phyloP scores from a whole-genome alignment of 768 basidiomycete genomes.

The Guyanaporus albipodus region DNA sequence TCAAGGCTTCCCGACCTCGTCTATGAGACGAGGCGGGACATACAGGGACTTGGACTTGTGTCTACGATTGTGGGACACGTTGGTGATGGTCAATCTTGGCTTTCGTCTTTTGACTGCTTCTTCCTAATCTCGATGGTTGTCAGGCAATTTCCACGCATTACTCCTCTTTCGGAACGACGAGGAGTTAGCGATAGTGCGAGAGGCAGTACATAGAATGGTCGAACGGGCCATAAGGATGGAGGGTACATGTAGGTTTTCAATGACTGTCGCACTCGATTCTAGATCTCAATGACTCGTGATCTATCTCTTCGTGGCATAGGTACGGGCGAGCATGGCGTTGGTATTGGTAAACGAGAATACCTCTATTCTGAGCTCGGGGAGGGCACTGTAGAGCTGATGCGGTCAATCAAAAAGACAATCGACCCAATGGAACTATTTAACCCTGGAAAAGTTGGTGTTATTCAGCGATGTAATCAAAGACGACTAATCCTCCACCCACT shows the following conservation, averaged over 20 bases:
- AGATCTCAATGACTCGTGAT: background rate
- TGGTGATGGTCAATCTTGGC: conserved; percentile 52
- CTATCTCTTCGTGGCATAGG: conserved; percentile 32
- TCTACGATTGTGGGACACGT: conserved; percentile 74
- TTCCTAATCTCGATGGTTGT: background rate
- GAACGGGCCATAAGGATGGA: conserved; percentile 64
- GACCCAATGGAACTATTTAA: conserved; percentile 79
- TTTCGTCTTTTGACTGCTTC: conserved; percentile 22
- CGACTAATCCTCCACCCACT: background rate
- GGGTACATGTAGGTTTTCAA: conserved; percentile 57
- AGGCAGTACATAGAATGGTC: conserved; percentile 58
- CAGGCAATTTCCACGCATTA: conserved; percentile 49
- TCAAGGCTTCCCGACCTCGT: conserved; percentile 63
- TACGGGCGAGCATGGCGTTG: conserved; percentile 85
- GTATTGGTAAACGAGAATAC: conserved; percentile 78
- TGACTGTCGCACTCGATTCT: too few species aligned
- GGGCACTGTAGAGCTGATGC: conserved; percentile 83
- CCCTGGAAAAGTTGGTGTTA: conserved; percentile 67
- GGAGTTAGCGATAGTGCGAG: conserved; percentile 41
- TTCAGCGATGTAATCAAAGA: background rate
- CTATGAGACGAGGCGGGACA: conserved; percentile 67
- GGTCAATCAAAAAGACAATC: conserved; percentile 66
- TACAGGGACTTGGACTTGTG: conserved; percentile 50
- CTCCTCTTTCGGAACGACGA: conserved; percentile 57
- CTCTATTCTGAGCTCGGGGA: conserved; percentile 77